These are phyloP conservation scores for Stylonectria norvegica DNA, from an alignment of 2,329 filamentous ascomycete genomes.

Conservation along the genomic window DNA sequence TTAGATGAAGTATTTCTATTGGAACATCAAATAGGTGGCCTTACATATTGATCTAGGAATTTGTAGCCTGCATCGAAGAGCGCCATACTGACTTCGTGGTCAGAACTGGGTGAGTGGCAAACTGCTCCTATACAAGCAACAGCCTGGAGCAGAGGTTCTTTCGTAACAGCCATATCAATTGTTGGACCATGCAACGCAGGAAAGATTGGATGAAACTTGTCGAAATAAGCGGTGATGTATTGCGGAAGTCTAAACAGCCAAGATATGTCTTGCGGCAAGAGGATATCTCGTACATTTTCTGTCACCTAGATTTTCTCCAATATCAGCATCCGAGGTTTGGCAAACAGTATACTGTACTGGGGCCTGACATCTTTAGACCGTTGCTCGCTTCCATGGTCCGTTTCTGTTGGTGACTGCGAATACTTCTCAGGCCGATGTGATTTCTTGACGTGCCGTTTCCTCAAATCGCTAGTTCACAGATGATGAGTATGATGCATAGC, in stretches of 20 bases:
- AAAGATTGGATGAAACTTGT: constrained; percentile 8
- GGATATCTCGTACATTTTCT: background rate
- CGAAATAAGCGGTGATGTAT: constrained; percentile 9
- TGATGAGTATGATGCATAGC: background rate
- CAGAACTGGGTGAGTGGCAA: constrained; percentile 2
- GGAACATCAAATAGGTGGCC: background rate
- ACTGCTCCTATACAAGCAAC: constrained; percentile 8
- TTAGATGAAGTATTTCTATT: background rate
- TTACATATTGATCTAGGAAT: constrained; percentile 7
- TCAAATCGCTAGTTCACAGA: constrained; percentile 4
- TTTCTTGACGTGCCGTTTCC: constrained; percentile 11
- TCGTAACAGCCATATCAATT: constrained; percentile 7
- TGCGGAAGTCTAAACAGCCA: constrained; percentile 11
- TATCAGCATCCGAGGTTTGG: background rate
- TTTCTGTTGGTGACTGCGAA: constrained; percentile 4
- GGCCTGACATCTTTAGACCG: constrained; percentile 3
- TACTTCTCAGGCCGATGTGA: constrained; percentile 4
- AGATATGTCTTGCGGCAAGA: constrained; percentile 8
- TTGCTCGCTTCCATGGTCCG: background rate
- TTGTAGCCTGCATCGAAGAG: constrained; percentile 8
- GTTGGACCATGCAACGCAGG: constrained; percentile 7
- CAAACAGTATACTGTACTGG: background rate
- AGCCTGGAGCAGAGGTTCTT: constrained; percentile 9
- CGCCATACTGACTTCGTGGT: constrained; percentile 1
- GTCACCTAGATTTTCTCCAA: background rate